A percentile compares a stretch with the other conserved stretches of the same genome.
phyloP scores from a whole-genome alignment of 306 rosid genomes.

The Senna tora region DNA sequence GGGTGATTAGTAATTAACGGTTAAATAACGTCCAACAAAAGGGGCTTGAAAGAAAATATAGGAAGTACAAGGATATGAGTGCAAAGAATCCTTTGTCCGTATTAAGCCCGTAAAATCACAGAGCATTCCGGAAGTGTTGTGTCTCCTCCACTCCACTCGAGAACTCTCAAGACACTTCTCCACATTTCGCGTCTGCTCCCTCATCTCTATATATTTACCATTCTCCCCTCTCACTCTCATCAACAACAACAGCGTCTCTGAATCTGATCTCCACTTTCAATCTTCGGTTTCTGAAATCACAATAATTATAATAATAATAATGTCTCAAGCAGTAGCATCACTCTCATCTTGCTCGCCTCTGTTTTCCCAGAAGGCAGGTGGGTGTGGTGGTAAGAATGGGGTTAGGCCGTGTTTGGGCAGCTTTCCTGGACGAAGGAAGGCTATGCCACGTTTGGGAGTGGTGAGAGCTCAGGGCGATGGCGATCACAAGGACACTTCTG shows the following conservation, averaged over 20 bases:
- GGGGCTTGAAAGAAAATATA: neutral
- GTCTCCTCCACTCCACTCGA: slow-evolving; percentile 47
- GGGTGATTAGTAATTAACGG: too few species aligned
- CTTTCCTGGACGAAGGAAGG: slow-evolving; percentile 39
- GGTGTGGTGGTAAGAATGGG: neutral
- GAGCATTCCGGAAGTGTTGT: slow-evolving; percentile 50
- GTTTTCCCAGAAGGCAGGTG: slow-evolving; percentile 40
- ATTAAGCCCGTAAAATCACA: neutral
- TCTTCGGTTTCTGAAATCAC: too few species aligned
- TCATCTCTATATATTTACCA: slow-evolving; percentile 47
- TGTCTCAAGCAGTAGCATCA: slow-evolving; percentile 63
- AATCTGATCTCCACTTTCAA: too few species aligned
- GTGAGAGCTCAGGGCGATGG: slow-evolving; percentile 54
- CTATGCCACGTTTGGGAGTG: slow-evolving; percentile 24
- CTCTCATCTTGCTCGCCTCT: slow-evolving; percentile 47
- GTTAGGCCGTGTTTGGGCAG: slow-evolving; percentile 40
- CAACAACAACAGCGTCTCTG: neutral
- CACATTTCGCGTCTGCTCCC: slow-evolving; percentile 42
- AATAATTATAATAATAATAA: too few species aligned
- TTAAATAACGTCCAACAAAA: neutral
- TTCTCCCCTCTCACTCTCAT: neutral
- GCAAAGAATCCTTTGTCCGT: neutral
- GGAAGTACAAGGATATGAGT: neutral
- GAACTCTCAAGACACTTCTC: slow-evolving; percentile 57
- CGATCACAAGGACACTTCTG: slow-evolving; percentile 54